Percentiles rank a stretch among this genome's conserved stretches.
phyloP scores from a whole-genome alignment of 495 filamentous ascomycete genomes.

The Annulohypoxylon nitens region DNA sequence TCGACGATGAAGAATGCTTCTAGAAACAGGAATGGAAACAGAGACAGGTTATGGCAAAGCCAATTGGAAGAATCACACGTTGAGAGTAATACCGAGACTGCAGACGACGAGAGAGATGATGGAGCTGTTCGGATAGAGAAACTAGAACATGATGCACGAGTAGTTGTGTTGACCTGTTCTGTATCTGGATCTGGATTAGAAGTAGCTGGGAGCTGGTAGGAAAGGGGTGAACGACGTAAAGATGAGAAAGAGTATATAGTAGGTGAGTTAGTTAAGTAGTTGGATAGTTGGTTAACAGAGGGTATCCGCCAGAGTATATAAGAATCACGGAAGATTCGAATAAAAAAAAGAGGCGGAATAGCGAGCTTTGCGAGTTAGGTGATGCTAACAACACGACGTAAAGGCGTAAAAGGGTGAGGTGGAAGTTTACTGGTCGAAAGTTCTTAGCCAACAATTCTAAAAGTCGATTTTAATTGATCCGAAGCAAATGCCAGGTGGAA shows the following conservation, averaged over 20 bases:
- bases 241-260: conserved; percentile 2
- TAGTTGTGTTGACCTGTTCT: conserved; percentile 32
- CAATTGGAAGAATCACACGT: conserved; percentile 48
- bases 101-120: conserved; percentile 43
- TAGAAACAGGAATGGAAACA: conserved; percentile 11
- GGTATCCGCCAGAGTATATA: conserved; percentile 11
- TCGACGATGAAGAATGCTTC: conserved; percentile 36
- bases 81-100: conserved; percentile 50
- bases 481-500: conserved; percentile 36
- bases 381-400: conserved; percentile 30
- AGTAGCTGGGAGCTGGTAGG: conserved; percentile 2
- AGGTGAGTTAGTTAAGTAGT: neutral
- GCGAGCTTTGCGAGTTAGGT: conserved; percentile 18
- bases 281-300: conserved; percentile 8
- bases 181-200: conserved; percentile 1
- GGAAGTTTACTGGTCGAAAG: conserved; percentile 37
- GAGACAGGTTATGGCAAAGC: conserved; percentile 21
- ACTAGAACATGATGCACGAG: conserved; percentile 53
- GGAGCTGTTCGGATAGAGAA: conserved; percentile 31
- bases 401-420: conserved; percentile 40
- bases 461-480: conserved; percentile 44
- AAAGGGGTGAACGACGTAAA: conserved; percentile 3
- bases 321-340: conserved; percentile 23
- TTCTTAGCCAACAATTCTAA: conserved; percentile 44
- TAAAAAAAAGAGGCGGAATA: conserved; percentile 11